A percentile compares a stretch with the other conserved stretches of the same genome.
Conservation (phyloP, 441 rosid genomes). For the Kokia cookei region DNA sequence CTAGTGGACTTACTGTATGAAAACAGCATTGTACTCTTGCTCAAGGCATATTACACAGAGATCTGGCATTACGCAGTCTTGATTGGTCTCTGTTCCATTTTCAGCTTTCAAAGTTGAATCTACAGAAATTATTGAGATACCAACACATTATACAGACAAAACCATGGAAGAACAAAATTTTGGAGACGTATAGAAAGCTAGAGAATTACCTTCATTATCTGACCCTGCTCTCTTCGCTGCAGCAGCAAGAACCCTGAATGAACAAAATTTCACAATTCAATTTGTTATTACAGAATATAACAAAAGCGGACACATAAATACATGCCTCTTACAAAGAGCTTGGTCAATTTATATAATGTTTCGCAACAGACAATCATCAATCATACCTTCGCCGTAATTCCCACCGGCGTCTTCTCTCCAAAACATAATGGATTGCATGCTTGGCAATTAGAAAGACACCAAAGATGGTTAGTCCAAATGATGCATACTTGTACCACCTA, state of each 20-base stretch:
- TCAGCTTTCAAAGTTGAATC: slow-evolving; percentile 42
- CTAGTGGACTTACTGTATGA: slow-evolving; percentile 63
- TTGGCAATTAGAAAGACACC: slow-evolving; percentile 46
- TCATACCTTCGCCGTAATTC: slow-evolving; percentile 48
- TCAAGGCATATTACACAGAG: slow-evolving; percentile 96
- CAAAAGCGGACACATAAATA: not conserved
- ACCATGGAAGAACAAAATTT: slow-evolving; percentile 2
- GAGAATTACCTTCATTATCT: slow-evolving; percentile 50
- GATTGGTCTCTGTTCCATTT: slow-evolving; percentile 47
- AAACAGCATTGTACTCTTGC: slow-evolving; percentile 83
- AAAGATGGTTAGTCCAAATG: slow-evolving; percentile 56
- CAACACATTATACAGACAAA: not conserved
- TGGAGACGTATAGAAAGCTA: not conserved
- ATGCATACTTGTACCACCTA: slow-evolving; percentile 87
- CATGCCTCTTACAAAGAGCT: not conserved
- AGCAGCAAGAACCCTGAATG: slow-evolving; percentile 80
- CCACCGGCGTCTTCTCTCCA: slow-evolving; percentile 46
- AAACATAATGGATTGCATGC: slow-evolving; percentile 36
- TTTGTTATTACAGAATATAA: slow-evolving; percentile 9
- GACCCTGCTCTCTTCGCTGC: slow-evolving; percentile 66
- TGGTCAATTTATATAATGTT: not conserved
- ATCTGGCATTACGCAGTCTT: slow-evolving; percentile 68
- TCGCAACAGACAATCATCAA: not conserved
- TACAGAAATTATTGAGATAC: slow-evolving; percentile 18
- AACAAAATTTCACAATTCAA: slow-evolving; percentile 10